phyloP scores from a whole-genome alignment of 768 basidiomycete genomes.

The Austroboletus eburneus region DNA sequence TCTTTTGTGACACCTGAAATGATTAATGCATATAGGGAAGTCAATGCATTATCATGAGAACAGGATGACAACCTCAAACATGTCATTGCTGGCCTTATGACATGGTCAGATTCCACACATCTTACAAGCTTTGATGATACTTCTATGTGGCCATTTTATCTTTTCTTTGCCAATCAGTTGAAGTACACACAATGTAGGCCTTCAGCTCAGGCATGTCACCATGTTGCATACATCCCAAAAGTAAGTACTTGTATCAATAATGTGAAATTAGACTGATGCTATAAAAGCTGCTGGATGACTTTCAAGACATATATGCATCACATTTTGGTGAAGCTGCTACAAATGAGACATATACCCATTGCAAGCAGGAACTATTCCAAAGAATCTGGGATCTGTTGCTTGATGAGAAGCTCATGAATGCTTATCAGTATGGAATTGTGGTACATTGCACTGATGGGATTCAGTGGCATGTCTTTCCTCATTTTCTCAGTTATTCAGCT shows the following conservation, averaged over 20 bases:
- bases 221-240: background rate
- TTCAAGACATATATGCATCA: no score
- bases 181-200: background rate
- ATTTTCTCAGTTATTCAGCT: no score
- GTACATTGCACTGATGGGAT: no score
- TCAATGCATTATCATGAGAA: background rate
- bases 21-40: background rate
- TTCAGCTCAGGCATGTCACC: background rate
- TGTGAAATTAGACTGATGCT: no score
- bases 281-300: no score
- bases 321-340: no score
- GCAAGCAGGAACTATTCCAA: no score
- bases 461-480: no score
- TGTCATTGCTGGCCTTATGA: background rate
- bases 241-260: background rate
- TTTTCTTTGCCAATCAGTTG: background rate
- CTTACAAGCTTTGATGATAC: background rate
- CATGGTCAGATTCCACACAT: background rate
- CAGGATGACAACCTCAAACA: background rate
- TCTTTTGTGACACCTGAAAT: slow-evolving; percentile 1
- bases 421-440: no score
- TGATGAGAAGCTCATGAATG: no score
- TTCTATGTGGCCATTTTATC: background rate
- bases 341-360: no score
- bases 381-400: no score